A percentile compares a stretch with the other conserved stretches of the same genome.
Conservation (phyloP, 2,329 filamentous ascomycete species). For the Colletotrichum lindemuthianum region DNA sequence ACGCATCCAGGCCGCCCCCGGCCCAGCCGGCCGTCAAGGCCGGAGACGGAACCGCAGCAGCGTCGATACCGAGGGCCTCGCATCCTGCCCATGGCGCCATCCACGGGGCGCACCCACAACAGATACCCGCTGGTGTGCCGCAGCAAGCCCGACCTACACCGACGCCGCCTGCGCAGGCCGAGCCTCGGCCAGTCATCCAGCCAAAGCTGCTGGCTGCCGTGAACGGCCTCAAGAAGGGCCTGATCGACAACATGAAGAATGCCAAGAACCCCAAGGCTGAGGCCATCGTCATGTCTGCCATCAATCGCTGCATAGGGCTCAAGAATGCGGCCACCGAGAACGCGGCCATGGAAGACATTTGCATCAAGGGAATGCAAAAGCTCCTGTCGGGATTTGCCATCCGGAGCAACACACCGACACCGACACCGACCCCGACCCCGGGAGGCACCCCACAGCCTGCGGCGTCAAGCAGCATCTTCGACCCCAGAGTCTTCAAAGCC, state of each 20-base stretch:
- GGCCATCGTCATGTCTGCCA: constrained; percentile 61
- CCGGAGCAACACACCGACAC: constrained; percentile 48
- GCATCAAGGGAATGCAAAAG: constrained; percentile 53
- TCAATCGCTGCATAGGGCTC: constrained; percentile 62
- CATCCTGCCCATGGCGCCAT: constrained; percentile 28
- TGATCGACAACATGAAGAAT: constrained; percentile 57
- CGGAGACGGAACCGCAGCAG: constrained; percentile 34
- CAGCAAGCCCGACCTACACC: constrained; percentile 33
- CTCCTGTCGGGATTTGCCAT: constrained; percentile 55
- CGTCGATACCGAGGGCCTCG: constrained; percentile 18
- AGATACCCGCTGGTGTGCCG: constrained; percentile 27
- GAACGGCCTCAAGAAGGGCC: constrained; percentile 57
- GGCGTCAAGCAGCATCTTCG: constrained; percentile 39
- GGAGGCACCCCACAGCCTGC: constrained; percentile 39
- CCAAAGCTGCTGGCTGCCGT: constrained; percentile 54
- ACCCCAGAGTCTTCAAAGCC: constrained; percentile 52
- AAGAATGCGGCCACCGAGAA: constrained; percentile 55
- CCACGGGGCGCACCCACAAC: constrained; percentile 27
- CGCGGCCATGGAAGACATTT: constrained; percentile 58
- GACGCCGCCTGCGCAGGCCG: constrained; percentile 29
- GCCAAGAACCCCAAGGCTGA: constrained; percentile 54
- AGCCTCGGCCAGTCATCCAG: constrained; percentile 52
- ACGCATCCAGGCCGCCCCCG: constrained; percentile 41
- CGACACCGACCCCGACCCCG: constrained; percentile 36
- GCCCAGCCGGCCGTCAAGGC: constrained; percentile 36